Evolutionary conservation across 164 flowering plant genomes (phyloP).

Genomic region (Magnolia kwangsiensis): DNA sequence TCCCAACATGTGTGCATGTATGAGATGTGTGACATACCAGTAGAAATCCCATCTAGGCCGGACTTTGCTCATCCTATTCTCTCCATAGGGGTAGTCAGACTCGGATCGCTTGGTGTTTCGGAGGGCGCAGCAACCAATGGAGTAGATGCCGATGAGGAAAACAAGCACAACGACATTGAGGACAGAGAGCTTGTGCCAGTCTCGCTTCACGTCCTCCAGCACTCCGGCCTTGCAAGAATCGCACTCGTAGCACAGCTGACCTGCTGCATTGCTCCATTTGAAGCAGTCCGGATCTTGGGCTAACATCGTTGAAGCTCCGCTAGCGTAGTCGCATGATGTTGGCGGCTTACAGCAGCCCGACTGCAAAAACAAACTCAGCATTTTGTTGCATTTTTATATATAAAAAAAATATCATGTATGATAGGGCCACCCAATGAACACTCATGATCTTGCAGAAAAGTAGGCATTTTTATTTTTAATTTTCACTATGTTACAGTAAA

Average conservation of each 20-base stretch:
- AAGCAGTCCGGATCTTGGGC: conserved; percentile 75
- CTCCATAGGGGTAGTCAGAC: conserved; percentile 63
- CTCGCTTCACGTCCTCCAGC: conserved; percentile 57
- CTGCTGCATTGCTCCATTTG: conserved; percentile 70
- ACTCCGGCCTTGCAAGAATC: conserved; percentile 96
- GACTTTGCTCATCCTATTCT: conserved; percentile 70
- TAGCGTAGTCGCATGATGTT: conserved; percentile 61
- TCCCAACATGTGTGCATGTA: background rate
- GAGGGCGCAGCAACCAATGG: conserved; percentile 84
- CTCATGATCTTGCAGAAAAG: no score
- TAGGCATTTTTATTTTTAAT: no score
- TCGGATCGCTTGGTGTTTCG: conserved; percentile 60
- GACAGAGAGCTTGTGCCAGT: conserved; percentile 85
- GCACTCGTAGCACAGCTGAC: conserved; percentile 80
- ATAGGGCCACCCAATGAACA: no score
- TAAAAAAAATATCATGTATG: no score
- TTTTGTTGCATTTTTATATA: no score
- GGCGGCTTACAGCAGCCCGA: conserved; percentile 99
- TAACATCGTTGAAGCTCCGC: conserved; percentile 19
- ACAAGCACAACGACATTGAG: conserved; percentile 69
- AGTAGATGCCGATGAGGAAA: conserved; percentile 70
- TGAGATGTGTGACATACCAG: conserved; percentile 40
- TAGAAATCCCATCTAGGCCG: conserved; percentile 92
- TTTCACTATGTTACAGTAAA: no score
- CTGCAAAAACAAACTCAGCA: conserved; percentile 32